phyloP scores from a whole-genome alignment of 2,329 filamentous ascomycete species.

The Teratosphaeria destructans region DNA sequence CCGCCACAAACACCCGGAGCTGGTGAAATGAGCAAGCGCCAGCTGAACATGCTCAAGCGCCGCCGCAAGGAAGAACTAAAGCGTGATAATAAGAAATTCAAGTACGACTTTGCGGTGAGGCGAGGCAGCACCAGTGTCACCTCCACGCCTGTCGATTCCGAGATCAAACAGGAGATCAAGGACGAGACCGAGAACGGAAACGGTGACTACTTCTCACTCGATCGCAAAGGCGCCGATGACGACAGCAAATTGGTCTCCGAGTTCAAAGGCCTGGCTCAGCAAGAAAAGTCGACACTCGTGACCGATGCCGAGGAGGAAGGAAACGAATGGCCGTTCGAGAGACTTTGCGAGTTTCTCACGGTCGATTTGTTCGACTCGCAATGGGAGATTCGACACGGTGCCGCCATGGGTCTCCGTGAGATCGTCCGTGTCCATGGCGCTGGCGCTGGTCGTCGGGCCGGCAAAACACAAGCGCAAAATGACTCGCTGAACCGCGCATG shows the following conservation, averaged over 20 bases:
- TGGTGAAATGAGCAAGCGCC: conserved; percentile 67
- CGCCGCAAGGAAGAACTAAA: conserved; percentile 87
- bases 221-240: conserved; percentile 71
- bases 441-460: conserved; percentile 69
- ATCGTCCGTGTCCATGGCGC: conserved; percentile 82
- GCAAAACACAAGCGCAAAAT: conserved; percentile 64
- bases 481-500: conserved; percentile 69
- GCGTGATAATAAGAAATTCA: conserved; percentile 69
- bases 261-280: conserved; percentile 74
- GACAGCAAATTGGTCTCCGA: conserved; percentile 88
- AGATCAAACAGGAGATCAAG: conserved; percentile 52
- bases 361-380: conserved; percentile 85
- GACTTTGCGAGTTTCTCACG: conserved; percentile 85
- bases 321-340: conserved; percentile 85
- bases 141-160: conserved; percentile 39
- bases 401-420: conserved; percentile 88
- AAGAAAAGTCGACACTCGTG: conserved; percentile 79
- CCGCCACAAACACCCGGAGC: conserved; percentile 20
- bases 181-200: conserved; percentile 44
- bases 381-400: conserved; percentile 94
- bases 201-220: conserved; percentile 81
- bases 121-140: conserved; percentile 53
- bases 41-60: conserved; percentile 87
- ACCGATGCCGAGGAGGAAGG: conserved; percentile 67
- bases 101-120: conserved; percentile 64